These are phyloP conservation scores for Dentiscutata heterogama DNA, from an alignment of 371 early-diverging fungal genomes.

Conservation along the genomic window DNA sequence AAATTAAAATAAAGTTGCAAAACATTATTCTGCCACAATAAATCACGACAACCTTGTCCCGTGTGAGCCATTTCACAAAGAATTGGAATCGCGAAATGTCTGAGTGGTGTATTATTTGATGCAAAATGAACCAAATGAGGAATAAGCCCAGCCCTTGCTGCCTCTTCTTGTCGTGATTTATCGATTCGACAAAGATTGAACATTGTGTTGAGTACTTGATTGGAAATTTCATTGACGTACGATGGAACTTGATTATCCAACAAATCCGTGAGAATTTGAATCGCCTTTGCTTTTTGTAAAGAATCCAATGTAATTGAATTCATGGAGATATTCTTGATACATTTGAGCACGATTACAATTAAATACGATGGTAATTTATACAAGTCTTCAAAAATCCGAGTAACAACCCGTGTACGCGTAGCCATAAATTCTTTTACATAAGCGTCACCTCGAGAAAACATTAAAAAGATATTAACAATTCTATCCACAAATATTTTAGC, in stretches of 20 bases:
- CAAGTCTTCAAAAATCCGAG: conserved; percentile 53
- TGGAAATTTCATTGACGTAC: conserved; percentile 57
- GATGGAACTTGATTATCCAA: conserved; percentile 49
- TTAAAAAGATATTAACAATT: conserved; percentile 59
- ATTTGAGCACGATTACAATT: conserved; percentile 59
- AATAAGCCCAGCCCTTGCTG: conserved; percentile 64
- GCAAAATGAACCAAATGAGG: conserved; percentile 63
- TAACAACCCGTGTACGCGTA: conserved; percentile 49
- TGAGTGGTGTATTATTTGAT: conserved; percentile 58
- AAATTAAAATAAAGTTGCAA: conserved; percentile 59
- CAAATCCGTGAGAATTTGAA: conserved; percentile 56
- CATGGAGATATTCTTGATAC: conserved; percentile 68
- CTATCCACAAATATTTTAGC: conserved; percentile 52
- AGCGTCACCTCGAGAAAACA: conserved; percentile 64
- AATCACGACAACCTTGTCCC: conserved; percentile 55
- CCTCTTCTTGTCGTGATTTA: conserved; percentile 63
- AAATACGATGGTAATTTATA: no score
- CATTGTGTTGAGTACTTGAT: no score
- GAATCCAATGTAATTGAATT: conserved; percentile 61
- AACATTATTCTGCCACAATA: conserved; percentile 59
- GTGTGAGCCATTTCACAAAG: conserved; percentile 70
- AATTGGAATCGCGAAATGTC: conserved; percentile 67
- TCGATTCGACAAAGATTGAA: conserved; percentile 67
- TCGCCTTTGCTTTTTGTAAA: conserved; percentile 59
- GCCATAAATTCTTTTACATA: conserved; percentile 63